These are phyloP conservation scores for Ceratobasidium sp. DNA, from an alignment of 1,284 basidiomycete species.

Conservation along the genomic window DNA sequence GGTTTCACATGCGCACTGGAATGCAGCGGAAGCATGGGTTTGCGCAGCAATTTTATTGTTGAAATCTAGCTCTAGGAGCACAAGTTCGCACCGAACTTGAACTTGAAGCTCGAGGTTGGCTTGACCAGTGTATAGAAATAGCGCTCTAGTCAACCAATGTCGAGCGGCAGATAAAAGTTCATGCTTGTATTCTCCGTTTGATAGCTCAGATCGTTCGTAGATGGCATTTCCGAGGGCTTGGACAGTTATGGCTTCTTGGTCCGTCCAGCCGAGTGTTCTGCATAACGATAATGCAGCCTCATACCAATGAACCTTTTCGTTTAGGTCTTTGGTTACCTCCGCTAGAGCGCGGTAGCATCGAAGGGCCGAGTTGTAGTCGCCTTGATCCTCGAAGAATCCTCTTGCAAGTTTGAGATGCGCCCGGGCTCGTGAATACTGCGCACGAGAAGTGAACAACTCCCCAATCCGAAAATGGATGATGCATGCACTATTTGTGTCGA, in stretches of 20 bases:
- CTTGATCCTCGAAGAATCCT: neutral
- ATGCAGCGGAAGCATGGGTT: conserved; percentile 16
- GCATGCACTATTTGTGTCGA: neutral
- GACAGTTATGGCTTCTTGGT: conserved; percentile 7
- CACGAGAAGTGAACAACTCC: neutral
- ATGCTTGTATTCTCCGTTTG: neutral
- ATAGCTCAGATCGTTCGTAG: neutral
- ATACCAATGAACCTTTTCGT: neutral
- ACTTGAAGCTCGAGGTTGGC: conserved; percentile 14
- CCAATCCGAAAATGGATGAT: conserved; percentile 20
- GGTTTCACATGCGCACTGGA: conserved; percentile 14
- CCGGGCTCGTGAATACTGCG: neutral
- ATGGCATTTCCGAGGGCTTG: conserved; percentile 14
- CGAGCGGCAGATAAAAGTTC: neutral
- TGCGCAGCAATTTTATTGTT: conserved; percentile 8
- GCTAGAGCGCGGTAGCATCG: neutral
- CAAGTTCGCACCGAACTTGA: conserved; percentile 32
- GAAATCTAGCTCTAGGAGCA: conserved; percentile 5
- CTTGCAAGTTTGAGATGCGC: conserved; percentile 9
- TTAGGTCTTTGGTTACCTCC: neutral
- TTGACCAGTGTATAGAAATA: neutral
- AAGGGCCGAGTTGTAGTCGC: neutral
- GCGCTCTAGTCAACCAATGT: neutral
- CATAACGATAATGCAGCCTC: neutral
- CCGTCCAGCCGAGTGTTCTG: neutral